Evolutionary conservation across 345 rosid genomes (phyloP), one percentile per base, ranked within the genome.

Genomic region (Bruguiera sexangula): DNA sequence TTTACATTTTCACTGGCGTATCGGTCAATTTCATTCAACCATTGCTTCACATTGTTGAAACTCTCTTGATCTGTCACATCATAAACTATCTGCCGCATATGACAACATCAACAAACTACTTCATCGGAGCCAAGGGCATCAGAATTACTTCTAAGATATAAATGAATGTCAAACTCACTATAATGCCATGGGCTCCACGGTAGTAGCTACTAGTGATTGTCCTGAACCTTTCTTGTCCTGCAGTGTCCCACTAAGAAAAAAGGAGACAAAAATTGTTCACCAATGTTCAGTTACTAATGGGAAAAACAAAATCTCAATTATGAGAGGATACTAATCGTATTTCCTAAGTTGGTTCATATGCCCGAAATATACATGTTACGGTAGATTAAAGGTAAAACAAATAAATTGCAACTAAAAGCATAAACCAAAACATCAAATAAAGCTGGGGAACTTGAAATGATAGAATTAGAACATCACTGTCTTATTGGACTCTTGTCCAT

Each of bases 171-270:
- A 51, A 63, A 66, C 87, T 71, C 78, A 90, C 97, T 37, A 93
- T 93, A 73, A 93, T 90, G 73, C 97, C 98, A 83, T 93, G 98
- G 6, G 97, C 97, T 74, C 98, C 98, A 61, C 96, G 96, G 71
- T 93, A 93, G 84, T 90, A 93, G 80, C 98, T 93, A 76, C 98
- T 93, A 48, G 98, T 90, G 72, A 90, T 93, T 29, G 98, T 93
- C 84, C 98, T 87, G 75, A 90, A 93, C 26, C 98, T 84, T 78
- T 93, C 98, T 84, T 93, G 97, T 26, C 98, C 98, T 67, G 98
- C 97, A 61, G 98, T 93, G 79, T 93, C 98, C 98, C 98, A 93
- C 98, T 93, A 37, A 36, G 20, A 8, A 20, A 31, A 72, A 51
- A 66, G 10, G 6, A 32, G 21, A 22, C 4, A 19, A 27, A 21